Base-by-base conservation (phyloP, 148 eudicot species). In the Suaeda aralocaspica region DNA sequence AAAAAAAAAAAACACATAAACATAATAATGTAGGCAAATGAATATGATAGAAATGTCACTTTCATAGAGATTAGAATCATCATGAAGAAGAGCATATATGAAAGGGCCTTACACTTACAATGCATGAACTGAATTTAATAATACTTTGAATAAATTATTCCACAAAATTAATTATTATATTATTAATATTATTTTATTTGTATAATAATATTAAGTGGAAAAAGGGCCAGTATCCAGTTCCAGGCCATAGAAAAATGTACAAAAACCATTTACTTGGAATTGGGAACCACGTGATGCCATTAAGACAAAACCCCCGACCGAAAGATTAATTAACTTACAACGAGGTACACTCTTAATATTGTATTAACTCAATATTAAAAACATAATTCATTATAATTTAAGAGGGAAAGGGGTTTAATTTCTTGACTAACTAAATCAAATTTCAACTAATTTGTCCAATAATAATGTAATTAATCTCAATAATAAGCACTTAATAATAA, bases 241-340 rank as follows among this genome's bases (percentile, higher is more conserved):
- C 31, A 22, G 36, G n/a, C 60, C 48, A 34, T 67, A 59, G 70
- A 72, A 77, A 80, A 78, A 83, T 85, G 83, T 83, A 87, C 88
- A 83, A 82, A 77, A 79, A 78, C 79, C 72, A 67, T 81, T 82
- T 69, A 84, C 95, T 89, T 82, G 91, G 92, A 89, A 84, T 78
- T 87, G 84, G 88, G 83, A 89, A 80, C 80, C 98, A 92, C 93
- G 96, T 92, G 98, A 85, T 77, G 84, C 93, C 87, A 89, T 92
- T 86, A 92, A 89, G 91, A 89, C 90, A 91, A 92, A 82, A 76
- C 85, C 74, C 88, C 91, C 96, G 93, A 92, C 98, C 92, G 76
- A 86, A 83, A 82, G 73, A 79, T 86, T 89, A 87, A 73, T 85
- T 82, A 84, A 89, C 73, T 71, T 59, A 64, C 33, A 78, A 77